Base-by-base conservation (phyloP, 305 asterid species). In the Plantago rigida region DNA sequence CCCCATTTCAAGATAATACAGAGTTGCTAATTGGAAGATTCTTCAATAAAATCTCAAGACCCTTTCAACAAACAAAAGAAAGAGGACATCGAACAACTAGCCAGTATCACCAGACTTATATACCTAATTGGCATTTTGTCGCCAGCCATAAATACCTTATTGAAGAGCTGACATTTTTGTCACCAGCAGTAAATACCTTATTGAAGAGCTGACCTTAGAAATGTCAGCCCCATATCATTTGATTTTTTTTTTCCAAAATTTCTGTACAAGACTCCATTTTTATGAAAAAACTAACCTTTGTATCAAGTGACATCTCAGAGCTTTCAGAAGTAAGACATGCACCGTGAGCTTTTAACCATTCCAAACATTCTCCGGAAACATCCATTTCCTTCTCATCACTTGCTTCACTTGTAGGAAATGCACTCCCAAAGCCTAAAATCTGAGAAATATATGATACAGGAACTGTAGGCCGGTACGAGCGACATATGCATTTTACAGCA, bases 321-420 rank as follows among this genome's bases (percentile, higher is more conserved):
- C 72, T 73, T 15, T 89, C 99, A 26, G 78, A 55, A 66, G 77
- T 76, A 57, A 93, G 81, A 79, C 86, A 79, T 62, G 92, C 99
- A 54, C 99, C 97, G 60, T 93, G 99, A 65, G 93, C 86, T 81
- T 82, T 89, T 65, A 93, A 66, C 99, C 99, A 93, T 75, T 93
- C 99, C 62, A 81, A 67, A 79, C 99, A 93, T 63, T 89, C 97
- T 60, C 83, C 97, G 56, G 70, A 70, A 65, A 86, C 94, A 63
- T 84, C 94, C 51, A 68, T 62, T 62, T 82, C 87, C 65, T 80
- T 85, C 71, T 75, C 92, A 48, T 77, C 77, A 60, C 68, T 70
- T 69, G 78, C 92, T 45, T 77, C 77, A 60, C 68, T 70, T 69
- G 78, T 41, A 39, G 81, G 79, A 68, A 68, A 48, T 44, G 69